A percentile compares a stretch with the other conserved stretches of the same genome.
phyloP scores from a whole-genome alignment of 116 monocot genomes.

The Cymodocea nodosa region DNA sequence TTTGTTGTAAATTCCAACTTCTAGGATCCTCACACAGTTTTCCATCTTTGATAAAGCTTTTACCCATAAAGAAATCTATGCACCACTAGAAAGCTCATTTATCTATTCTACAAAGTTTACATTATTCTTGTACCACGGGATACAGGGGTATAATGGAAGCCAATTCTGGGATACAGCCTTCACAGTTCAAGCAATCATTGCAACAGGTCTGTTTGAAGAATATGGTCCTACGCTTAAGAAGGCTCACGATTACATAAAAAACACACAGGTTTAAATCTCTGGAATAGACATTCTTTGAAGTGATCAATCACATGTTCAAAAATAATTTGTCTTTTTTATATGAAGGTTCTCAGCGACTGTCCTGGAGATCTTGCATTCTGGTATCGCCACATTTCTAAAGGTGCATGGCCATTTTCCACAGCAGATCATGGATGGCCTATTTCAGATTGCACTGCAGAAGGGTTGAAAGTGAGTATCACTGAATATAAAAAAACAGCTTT shows the following conservation, averaged over 20 bases:
- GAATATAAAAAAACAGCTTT: not conserved
- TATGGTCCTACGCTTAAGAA: constrained; percentile 59
- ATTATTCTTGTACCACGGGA: no score
- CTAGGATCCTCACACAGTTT: no score
- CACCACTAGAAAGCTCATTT: no score
- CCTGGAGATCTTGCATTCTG: constrained; percentile 73
- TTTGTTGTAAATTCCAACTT: no score
- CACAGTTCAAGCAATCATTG: constrained; percentile 75
- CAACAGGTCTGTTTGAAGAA: constrained; percentile 63
- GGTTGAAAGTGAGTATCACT: constrained; percentile 50
- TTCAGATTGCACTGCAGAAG: constrained; percentile 96
- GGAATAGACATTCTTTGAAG: not conserved
- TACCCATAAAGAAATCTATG: not conserved
- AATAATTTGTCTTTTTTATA: constrained; percentile 7
- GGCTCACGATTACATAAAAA: constrained; percentile 75
- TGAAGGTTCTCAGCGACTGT: constrained; percentile 65
- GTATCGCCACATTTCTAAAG: constrained; percentile 97
- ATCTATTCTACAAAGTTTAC: no score
- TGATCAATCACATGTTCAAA: not conserved
- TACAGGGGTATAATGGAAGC: constrained; percentile 87
- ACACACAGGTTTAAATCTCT: constrained; percentile 45
- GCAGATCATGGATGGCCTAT: constrained; percentile 97
- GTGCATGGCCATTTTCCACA: constrained; percentile 96
- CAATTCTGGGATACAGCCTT: constrained; percentile 95
- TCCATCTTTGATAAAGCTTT: not conserved